Evolutionary conservation across 192 early-diverging fungal genomes (phyloP), one percentile per base, ranked within the genome.

Genomic region (Umbelopsis ramanniana): DNA sequence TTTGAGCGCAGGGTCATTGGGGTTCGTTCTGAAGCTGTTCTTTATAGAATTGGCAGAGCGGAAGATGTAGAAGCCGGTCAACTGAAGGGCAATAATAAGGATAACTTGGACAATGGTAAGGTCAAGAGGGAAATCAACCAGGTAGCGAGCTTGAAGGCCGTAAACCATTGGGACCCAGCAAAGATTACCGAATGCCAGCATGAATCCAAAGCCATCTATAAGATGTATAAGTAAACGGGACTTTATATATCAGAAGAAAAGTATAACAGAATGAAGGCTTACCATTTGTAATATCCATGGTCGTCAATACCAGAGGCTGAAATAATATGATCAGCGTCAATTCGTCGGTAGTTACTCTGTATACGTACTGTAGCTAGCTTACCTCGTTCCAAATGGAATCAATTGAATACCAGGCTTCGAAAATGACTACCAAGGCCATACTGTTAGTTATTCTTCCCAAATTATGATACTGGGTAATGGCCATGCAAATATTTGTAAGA

Each of bases 121-220:
- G 45, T 88, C 74, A 17, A 87, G 71, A 4, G 95, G 96, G 66
- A 81, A 83, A 43, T 89, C 73, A 23, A 90, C 81, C 71, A 98
- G 87, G 80, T 93, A 98, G 55, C 95, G 88, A 0, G 95, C 91
- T 81, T 99, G 97, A 9, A 97, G 77, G 17, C 93, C 87, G 74
- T 96, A 99, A 46, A 89, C 92, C 82, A 93, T 89, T 15, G 94
- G 95, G 35, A 99, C 89, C 97, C 97, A 99, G 19, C 89, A 89
- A 46, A 96, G 79, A 46, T 93, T 84, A 60, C 91, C 91, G 76
- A 91, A 91, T 26, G 87, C 86, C 52, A 93, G 85, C 93, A 94
- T 93, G 77, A 88, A 95, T 10, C 97, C 97, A 79, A 99, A 97
- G 9, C 97, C 97, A 76, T 99, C 97, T 78, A 50, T 8, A 43